Base-by-base conservation (phyloP, 192 early-diverging fungal genomes). In the Lobulomyces angularis region DNA sequence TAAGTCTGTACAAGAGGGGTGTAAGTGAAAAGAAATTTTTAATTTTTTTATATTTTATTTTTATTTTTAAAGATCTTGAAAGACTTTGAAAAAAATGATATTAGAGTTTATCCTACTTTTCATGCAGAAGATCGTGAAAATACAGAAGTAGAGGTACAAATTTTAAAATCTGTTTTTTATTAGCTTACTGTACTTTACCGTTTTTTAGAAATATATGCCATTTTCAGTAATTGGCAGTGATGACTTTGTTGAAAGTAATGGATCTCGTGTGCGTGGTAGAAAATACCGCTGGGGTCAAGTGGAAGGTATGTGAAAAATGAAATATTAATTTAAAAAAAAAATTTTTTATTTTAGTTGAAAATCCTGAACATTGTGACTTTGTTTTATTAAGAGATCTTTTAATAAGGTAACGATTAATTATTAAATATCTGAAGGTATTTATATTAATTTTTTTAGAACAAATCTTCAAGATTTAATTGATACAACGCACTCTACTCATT, bases 391-490 rank as follows among this genome's bases (percentile, higher is more conserved):
- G 92, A 41, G 87, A 88, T 43, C 81, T 92, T 18, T 58, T 93
- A 41, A 79, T 93, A 65, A 46, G 62, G 36, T 60, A 63, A 21
- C 20, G 21, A n/a, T 29, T 40, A 12, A 19, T 31, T 34, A 5
- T 27, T 14, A 7, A 3, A 33, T 33, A 24, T 24, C 42, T 33
- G n/a, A 19, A 4, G 21, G 17, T 37, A n/a, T 32, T 21, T 37
- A 3, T n/a, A 55, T 36, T 35, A 0, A n/a, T 27, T 18, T 27
- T 30, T 9, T 18, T 36, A 90, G 89, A 55, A 86, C 88, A 50
- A 91, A 99, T 59, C 74, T 99, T 46, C 86, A 90, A 51, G 95
- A 99, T 37, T 62, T 99, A 24, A 93, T 93, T 58, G 95, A 95
- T 38, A 90, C 88, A 49, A 99, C 95, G 8, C 88, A 93, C 48